A percentile compares a stretch with the other conserved stretches of the same genome.
phyloP scores from a whole-genome alignment of 2,329 filamentous ascomycete species.

The Diplocarpon rosae region DNA sequence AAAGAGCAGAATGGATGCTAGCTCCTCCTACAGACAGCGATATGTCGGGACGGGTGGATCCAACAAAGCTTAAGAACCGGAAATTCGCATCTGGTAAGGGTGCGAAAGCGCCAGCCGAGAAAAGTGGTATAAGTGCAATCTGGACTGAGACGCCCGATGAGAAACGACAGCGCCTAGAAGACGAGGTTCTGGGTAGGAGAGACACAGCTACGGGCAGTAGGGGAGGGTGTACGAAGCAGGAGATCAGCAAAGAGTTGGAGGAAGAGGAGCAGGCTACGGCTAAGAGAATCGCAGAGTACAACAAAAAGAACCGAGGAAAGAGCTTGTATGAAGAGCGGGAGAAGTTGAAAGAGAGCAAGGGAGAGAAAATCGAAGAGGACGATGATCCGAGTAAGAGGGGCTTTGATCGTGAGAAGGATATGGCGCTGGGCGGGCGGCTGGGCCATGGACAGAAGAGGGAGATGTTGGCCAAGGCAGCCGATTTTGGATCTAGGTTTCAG shows the following conservation, averaged over 20 bases:
- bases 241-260: constrained; percentile 9
- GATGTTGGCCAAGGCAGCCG: constrained; percentile 65
- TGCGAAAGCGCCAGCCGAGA: constrained; percentile 33
- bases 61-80: constrained; percentile 69
- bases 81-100: constrained; percentile 69
- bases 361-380: constrained; percentile 54
- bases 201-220: constrained; percentile 11
- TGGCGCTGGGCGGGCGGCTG: constrained; percentile 64
- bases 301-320: constrained; percentile 42
- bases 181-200: constrained; percentile 68
- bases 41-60: constrained; percentile 56
- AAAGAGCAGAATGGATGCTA: constrained; percentile 81
- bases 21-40: constrained; percentile 48
- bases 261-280: constrained; percentile 34
- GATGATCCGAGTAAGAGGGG: constrained; percentile 84
- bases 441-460: constrained; percentile 65
- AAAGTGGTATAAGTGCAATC: constrained; percentile 32
- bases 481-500: constrained; percentile 49
- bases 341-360: constrained; percentile 17
- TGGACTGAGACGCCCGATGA: constrained; percentile 92
- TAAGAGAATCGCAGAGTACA: constrained; percentile 45
- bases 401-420: constrained; percentile 92
- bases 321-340: constrained; percentile 43
- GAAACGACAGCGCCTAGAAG: constrained; percentile 67
- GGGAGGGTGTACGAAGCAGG: constrained; percentile 5